These are phyloP conservation scores for Zopfia rhizophila DNA, from an alignment of 2,329 filamentous ascomycete genomes.

Conservation along the genomic window DNA sequence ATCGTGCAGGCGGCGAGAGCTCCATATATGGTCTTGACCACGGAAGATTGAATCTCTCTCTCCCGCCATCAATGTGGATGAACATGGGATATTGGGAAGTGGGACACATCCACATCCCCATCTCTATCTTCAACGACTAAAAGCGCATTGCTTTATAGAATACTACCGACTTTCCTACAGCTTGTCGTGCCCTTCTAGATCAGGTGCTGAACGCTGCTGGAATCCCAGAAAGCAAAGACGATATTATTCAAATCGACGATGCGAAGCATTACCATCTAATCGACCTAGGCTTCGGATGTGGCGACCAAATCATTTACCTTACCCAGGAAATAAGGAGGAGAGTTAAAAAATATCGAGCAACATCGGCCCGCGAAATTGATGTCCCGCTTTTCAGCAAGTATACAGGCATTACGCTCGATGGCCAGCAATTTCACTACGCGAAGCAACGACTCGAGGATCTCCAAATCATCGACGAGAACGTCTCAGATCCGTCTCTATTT, in stretches of 20 bases:
- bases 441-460: slow-evolving; percentile 23
- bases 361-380: too few relatives aligned
- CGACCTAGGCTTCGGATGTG: slow-evolving; percentile 69
- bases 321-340: slow-evolving; percentile 36
- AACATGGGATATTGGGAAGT: slow-evolving; percentile 70
- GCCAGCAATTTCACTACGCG: slow-evolving; percentile 56
- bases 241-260: background rate
- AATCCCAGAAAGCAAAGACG: slow-evolving; percentile 40
- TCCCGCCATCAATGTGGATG: slow-evolving; percentile 69
- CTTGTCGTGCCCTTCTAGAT: slow-evolving; percentile 61
- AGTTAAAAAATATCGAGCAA: slow-evolving; percentile 1
- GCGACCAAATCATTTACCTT: slow-evolving; percentile 65
- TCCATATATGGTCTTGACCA: slow-evolving; percentile 63
- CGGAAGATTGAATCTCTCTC: slow-evolving; percentile 64
- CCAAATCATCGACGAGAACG: background rate
- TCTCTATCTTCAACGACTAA: background rate
- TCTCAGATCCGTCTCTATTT: too few relatives aligned
- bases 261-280: too few relatives aligned
- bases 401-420: slow-evolving; percentile 64
- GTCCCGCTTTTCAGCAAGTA: slow-evolving; percentile 48
- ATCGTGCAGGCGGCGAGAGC: too few relatives aligned
- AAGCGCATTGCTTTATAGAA: slow-evolving; percentile 8
- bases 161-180: slow-evolving; percentile 55
- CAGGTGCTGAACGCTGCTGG: slow-evolving; percentile 59
- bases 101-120: too few relatives aligned